Conservation (phyloP, 2,329 filamentous ascomycete species). For the Biscogniauxia mediterranea region DNA sequence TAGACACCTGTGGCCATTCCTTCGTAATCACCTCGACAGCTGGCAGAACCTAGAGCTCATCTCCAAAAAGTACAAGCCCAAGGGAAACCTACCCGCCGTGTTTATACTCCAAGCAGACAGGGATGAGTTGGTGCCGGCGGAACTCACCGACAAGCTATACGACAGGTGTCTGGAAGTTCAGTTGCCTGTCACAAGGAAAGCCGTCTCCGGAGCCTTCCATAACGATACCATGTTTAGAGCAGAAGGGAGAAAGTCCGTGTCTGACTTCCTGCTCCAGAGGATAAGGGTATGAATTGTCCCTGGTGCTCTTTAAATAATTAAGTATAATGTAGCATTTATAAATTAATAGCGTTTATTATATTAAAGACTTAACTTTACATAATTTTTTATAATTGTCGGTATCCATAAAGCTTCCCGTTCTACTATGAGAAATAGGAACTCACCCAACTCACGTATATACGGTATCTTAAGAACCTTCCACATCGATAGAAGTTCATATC, state of each 20-base stretch:
- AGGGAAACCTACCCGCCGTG: conserved; percentile 34
- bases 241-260: conserved; percentile 45
- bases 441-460: too few species aligned
- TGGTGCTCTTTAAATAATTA: background rate
- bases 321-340: too few species aligned
- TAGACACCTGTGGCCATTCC: conserved; percentile 69
- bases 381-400: too few species aligned
- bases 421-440: too few species aligned
- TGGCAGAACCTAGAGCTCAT: conserved; percentile 49
- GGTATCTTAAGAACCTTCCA: too few species aligned
- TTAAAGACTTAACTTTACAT: too few species aligned
- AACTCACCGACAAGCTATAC: conserved; percentile 47
- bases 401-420: too few species aligned
- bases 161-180: conserved; percentile 47
- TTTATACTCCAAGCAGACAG: conserved; percentile 56
- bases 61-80: conserved; percentile 29
- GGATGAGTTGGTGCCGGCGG: conserved; percentile 57
- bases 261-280: conserved; percentile 39
- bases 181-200: conserved; percentile 43
- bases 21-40: conserved; percentile 62
- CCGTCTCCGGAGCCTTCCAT: conserved; percentile 51
- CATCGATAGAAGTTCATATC: too few species aligned
- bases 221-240: conserved; percentile 52
- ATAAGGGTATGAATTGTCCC: conserved; percentile 5
- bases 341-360: too few species aligned